Conservation (phyloP, 768 basidiomycete species). For the Mycena floridula region DNA sequence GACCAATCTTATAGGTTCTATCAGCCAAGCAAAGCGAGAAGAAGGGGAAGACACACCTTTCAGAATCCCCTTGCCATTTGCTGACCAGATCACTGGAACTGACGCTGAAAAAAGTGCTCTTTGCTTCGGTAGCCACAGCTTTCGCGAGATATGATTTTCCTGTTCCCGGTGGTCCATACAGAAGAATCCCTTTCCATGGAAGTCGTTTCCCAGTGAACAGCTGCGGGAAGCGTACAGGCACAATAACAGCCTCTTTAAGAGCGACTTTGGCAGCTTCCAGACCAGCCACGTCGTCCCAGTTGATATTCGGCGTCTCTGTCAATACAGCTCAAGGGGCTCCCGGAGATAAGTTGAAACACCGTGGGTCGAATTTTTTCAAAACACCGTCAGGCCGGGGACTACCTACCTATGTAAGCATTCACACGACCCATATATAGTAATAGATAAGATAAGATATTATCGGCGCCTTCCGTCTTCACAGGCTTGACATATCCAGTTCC, state of each 20-base stretch:
- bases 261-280: slow-evolving; percentile 92
- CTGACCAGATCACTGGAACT: slow-evolving; percentile 93
- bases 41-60: slow-evolving; percentile 47
- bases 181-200: slow-evolving; percentile 91
- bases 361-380: too few relatives aligned
- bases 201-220: slow-evolving; percentile 98
- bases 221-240: slow-evolving; percentile 98
- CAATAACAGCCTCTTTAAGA: slow-evolving; percentile 95
- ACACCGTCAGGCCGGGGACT: too few relatives aligned
- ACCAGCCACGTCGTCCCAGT: slow-evolving; percentile 98
- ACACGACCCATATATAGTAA: too few relatives aligned
- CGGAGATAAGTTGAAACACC: too few relatives aligned
- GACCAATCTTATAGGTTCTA: slow-evolving; percentile 56
- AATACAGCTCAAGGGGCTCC: too few relatives aligned
- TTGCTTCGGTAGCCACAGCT: slow-evolving; percentile 99
- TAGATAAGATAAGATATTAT: too few relatives aligned
- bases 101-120: slow-evolving; percentile 97
- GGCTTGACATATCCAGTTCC: too few relatives aligned
- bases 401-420: too few relatives aligned
- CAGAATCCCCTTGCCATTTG: slow-evolving; percentile 99
- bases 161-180: slow-evolving; percentile 97
- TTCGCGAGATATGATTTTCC: slow-evolving; percentile 97
- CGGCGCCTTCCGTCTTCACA: too few relatives aligned
- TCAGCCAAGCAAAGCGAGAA: slow-evolving; percentile 2
- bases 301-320: slow-evolving; percentile 89